Conservation (phyloP, 148 eudicot genomes). For the Dysphania ambrosioides region DNA sequence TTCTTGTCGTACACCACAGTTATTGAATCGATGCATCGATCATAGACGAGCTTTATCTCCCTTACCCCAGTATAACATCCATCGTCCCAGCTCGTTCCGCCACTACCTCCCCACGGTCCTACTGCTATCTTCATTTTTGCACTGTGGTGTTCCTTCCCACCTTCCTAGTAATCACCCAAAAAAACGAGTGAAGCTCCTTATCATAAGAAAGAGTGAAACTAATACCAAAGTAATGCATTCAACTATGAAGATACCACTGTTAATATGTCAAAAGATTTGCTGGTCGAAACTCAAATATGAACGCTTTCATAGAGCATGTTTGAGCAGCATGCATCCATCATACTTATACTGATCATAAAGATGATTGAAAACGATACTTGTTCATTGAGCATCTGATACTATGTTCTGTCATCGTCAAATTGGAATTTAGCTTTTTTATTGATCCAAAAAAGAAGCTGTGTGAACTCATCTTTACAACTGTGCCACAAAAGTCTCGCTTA, state of each 20-base stretch:
- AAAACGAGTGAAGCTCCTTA: too few species aligned
- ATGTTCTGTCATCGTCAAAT: background rate
- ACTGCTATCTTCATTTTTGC: slow-evolving; percentile 35
- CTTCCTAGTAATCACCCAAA: background rate
- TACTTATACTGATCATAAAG: background rate
- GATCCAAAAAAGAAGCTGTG: background rate
- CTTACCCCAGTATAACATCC: slow-evolving; percentile 49
- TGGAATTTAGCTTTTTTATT: background rate
- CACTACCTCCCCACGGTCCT: slow-evolving; percentile 64
- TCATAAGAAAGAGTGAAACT: too few species aligned
- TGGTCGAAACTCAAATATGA: too few species aligned
- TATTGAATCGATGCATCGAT: slow-evolving; percentile 54
- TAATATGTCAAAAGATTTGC: too few species aligned
- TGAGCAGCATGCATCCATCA: background rate
- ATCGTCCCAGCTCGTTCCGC: slow-evolving; percentile 63
- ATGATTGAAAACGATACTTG: background rate
- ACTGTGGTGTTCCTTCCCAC: slow-evolving; percentile 22
- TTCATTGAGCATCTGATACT: slow-evolving; percentile 3
- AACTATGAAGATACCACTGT: too few species aligned
- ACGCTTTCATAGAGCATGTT: too few species aligned
- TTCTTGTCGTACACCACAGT: slow-evolving; percentile 43
- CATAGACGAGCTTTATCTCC: slow-evolving; percentile 47
- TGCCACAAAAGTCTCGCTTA: background rate
- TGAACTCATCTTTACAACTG: slow-evolving; percentile 4
- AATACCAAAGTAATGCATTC: too few species aligned